A percentile compares a stretch with the other conserved stretches of the same genome.
Evolutionary conservation across 768 basidiomycete genomes (phyloP).

Genomic region (Sarcodon sp.): DNA sequence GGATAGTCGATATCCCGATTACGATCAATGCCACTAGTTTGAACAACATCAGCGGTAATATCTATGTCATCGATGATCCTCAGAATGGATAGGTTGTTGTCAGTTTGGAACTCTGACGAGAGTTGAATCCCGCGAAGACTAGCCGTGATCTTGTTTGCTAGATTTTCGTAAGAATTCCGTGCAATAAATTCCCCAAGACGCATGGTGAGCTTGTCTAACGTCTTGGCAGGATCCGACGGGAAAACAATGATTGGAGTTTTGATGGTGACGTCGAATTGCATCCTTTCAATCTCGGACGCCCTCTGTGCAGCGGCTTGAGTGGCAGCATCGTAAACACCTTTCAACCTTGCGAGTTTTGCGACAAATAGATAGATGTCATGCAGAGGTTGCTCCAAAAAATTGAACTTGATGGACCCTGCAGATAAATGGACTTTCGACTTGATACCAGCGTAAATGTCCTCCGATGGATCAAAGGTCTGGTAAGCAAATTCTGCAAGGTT

Average conservation of each 20-base stretch:
- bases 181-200: slow-evolving; percentile 85
- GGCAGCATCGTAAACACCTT: slow-evolving; percentile 89
- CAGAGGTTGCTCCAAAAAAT: slow-evolving; percentile 86
- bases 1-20: slow-evolving; percentile 40
- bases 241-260: slow-evolving; percentile 89
- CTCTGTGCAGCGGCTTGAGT: slow-evolving; percentile 85
- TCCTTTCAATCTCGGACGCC: slow-evolving; percentile 86
- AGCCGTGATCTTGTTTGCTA: slow-evolving; percentile 51
- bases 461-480: slow-evolving; percentile 75
- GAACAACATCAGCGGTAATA: slow-evolving; percentile 54
- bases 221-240: slow-evolving; percentile 51
- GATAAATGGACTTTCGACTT: slow-evolving; percentile 74
- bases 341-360: slow-evolving; percentile 77
- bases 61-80: slow-evolving; percentile 91
- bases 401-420: slow-evolving; percentile 82
- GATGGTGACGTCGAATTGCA: slow-evolving; percentile 86
- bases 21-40: slow-evolving; percentile 44
- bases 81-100: slow-evolving; percentile 37
- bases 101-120: slow-evolving; percentile 45
- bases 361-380: slow-evolving; percentile 78
- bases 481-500: slow-evolving; percentile 92
- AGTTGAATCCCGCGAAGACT: slow-evolving; percentile 77
- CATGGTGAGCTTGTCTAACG: slow-evolving; percentile 62
- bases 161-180: slow-evolving; percentile 53
- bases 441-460: slow-evolving; percentile 46